phyloP scores from a whole-genome alignment of 2,329 filamentous ascomycete species.

The Raffaelea arxii region DNA sequence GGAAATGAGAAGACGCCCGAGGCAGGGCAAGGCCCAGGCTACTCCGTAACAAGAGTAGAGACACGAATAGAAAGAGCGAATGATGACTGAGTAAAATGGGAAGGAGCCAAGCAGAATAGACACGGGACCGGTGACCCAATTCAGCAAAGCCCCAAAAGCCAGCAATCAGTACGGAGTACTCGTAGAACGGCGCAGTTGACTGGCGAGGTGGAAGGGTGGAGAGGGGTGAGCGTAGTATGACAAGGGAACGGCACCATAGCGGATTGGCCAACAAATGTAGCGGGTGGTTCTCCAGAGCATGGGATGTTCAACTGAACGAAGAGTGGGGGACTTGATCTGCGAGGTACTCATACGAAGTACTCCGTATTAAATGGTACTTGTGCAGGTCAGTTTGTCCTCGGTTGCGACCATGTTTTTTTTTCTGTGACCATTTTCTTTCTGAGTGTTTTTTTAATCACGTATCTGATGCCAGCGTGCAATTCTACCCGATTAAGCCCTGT shows the following conservation, averaged over 20 bases:
- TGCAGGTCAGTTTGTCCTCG: no score
- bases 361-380: no score
- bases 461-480: no score
- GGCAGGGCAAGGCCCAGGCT: not conserved
- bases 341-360: no score
- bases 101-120: not conserved
- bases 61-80: not conserved
- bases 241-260: not conserved
- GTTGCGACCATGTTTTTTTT: no score
- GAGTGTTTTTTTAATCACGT: no score
- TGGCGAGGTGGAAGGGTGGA: not conserved
- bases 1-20: not conserved
- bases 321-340: no score
- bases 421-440: no score
- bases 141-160: not conserved
- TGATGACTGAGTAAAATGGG: not conserved
- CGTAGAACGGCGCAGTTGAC: not conserved
- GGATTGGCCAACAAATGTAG: not conserved
- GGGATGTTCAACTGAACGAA: no score
- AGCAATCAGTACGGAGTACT: not conserved
- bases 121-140: slow-evolving; percentile 5
- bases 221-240: not conserved
- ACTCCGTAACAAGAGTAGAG: not conserved
- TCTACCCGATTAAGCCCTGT: no score
- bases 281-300: no score